phyloP scores from a whole-genome alignment of 768 basidiomycete species.

The Tulasnella sp. region DNA sequence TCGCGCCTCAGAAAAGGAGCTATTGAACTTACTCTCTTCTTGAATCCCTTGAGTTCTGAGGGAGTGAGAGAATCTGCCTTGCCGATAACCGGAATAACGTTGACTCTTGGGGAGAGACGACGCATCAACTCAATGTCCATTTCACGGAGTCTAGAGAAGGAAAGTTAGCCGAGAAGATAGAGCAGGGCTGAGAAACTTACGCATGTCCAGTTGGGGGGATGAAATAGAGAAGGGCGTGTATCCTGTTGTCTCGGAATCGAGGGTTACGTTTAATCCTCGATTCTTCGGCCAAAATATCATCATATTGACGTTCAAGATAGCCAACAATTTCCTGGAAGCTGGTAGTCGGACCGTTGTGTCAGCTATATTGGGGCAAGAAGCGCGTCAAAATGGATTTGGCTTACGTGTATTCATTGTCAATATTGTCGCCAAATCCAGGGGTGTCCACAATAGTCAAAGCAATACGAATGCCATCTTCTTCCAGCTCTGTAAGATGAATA shows the following conservation, averaged over 20 bases:
- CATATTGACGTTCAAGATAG: constrained; percentile 96
- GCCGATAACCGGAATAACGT: constrained; percentile 94
- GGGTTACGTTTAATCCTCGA: constrained; percentile 99
- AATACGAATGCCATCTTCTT: constrained; percentile 96
- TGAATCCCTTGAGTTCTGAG: constrained; percentile 85
- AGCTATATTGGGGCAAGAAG: background rate
- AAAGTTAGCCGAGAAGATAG: background rate
- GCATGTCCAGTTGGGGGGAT: constrained; percentile 97
- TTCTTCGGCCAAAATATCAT: constrained; percentile 96
- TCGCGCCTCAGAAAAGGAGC: no score
- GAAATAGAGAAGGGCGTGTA: constrained; percentile 94
- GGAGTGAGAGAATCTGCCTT: constrained; percentile 95
- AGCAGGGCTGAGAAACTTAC: constrained; percentile 38
- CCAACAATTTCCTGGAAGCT: constrained; percentile 97
- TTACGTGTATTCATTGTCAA: constrained; percentile 96
- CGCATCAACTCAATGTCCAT: constrained; percentile 99
- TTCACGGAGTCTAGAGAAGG: constrained; percentile 51
- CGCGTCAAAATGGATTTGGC: background rate
- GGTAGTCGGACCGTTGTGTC: background rate
- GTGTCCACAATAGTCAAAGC: constrained; percentile 97
- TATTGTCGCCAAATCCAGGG: constrained; percentile 96
- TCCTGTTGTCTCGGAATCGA: constrained; percentile 94
- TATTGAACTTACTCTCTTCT: constrained; percentile 48
- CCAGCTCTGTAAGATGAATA: constrained; percentile 56
- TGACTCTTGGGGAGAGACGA: constrained; percentile 91